Conservation (phyloP, 139 green algal genomes). For the Picochlorum costavermella region DNA sequence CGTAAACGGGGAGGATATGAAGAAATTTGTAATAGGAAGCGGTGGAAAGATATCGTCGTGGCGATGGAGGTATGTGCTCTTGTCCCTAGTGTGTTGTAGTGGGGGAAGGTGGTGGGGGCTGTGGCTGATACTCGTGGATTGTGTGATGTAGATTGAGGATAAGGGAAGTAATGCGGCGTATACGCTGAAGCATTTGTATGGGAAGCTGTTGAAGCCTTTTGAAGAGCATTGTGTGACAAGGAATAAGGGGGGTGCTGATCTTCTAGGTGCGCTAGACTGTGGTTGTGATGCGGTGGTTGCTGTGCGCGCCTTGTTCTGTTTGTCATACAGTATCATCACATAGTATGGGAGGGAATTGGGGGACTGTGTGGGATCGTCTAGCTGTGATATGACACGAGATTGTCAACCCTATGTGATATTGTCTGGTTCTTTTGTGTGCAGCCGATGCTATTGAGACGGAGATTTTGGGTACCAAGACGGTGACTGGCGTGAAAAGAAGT, state of each 20-base stretch:
- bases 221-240: conserved; percentile 40
- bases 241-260: conserved; percentile 6
- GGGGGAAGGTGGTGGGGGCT: background rate
- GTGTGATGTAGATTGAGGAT: conserved; percentile 30
- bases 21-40: conserved; percentile 50
- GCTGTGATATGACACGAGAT: too few species aligned
- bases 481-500: background rate
- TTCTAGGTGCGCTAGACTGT: conserved; percentile 22
- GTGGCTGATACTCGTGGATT: background rate
- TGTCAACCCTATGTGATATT: background rate
- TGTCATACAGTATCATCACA: background rate
- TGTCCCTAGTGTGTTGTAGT: background rate
- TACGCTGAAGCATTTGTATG: conserved; percentile 62
- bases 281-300: too few species aligned
- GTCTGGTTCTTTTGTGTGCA: background rate
- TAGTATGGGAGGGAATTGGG: background rate
- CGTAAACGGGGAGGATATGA: conserved; percentile 56
- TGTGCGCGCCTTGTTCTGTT: background rate
- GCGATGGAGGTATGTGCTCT: conserved; percentile 45
- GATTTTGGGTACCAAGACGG: background rate
- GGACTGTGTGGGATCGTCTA: too few species aligned
- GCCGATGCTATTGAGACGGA: conserved; percentile 20
- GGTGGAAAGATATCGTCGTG: conserved; percentile 62
- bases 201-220: conserved; percentile 64
- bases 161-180: conserved; percentile 51